These are phyloP conservation scores for Globisporangium irregulare DNA, from an alignment of 352 stramenopile species.

Conservation along the genomic window DNA sequence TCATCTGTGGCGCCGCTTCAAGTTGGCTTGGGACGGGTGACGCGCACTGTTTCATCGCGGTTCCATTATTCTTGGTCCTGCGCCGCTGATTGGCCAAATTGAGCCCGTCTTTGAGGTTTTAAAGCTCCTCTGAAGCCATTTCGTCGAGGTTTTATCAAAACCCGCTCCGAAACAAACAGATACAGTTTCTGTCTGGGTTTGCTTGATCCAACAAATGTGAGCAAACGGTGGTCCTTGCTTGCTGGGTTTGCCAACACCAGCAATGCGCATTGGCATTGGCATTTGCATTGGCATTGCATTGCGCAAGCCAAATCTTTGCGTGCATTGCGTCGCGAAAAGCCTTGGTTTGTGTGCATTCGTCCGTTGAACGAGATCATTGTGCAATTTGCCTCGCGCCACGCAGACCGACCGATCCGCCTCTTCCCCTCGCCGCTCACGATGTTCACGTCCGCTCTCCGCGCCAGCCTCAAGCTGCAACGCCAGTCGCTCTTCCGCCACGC, in stretches of 20 bases:
- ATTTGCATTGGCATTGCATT: not conserved
- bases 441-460: conserved; percentile 57
- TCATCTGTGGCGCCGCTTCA: not conserved
- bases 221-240: not conserved
- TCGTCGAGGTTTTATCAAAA: not conserved
- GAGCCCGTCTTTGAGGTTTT: not conserved
- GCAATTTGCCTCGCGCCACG: conserved; percentile 33
- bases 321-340: not conserved
- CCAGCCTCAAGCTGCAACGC: conserved; percentile 57
- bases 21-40: not conserved
- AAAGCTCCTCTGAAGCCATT: not conserved
- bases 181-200: not conserved
- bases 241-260: not conserved
- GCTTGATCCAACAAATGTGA: not conserved
- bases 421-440: conserved; percentile 24
- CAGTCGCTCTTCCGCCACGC: conserved; percentile 34
- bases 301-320: conserved; percentile 3
- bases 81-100: not conserved
- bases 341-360: not conserved
- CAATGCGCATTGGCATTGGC: not conserved
- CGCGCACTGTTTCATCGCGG: not conserved
- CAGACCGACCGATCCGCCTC: not conserved
- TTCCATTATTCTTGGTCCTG: not conserved
- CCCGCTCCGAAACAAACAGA: not conserved
- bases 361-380: conserved; percentile 22